These are phyloP conservation scores for Ormosia semicastrata DNA, from an alignment of 306 rosid genomes.

Conservation along the genomic window DNA sequence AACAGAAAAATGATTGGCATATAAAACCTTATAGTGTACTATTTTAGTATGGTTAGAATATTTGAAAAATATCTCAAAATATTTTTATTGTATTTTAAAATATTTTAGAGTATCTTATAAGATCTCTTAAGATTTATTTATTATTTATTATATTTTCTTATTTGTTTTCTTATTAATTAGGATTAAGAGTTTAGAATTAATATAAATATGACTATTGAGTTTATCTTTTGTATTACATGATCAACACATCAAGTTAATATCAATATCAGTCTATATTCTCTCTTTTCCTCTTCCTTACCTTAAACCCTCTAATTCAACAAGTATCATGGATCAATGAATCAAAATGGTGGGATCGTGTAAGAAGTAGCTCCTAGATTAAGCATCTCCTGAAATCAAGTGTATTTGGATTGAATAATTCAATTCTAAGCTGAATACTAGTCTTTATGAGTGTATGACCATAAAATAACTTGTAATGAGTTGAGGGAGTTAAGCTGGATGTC, in stretches of 20 bases:
- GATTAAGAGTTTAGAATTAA: too few species aligned
- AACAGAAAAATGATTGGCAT: not conserved
- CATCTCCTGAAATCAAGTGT: not conserved
- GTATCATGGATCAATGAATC: not conserved
- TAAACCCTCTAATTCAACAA: not conserved
- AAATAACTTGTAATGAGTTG: not conserved
- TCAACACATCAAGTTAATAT: too few species aligned
- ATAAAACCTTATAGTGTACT: not conserved
- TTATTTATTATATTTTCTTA: too few species aligned
- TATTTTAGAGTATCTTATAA: too few species aligned
- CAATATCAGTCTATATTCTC: too few species aligned
- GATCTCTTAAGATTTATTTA: too few species aligned
- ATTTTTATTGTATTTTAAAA: too few species aligned
- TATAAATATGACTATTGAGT: too few species aligned
- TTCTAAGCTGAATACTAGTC: not conserved
- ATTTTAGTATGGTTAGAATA: not conserved
- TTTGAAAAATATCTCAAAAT: too few species aligned
- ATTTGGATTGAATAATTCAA: not conserved
- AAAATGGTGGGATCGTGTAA: not conserved
- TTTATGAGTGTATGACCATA: not conserved
- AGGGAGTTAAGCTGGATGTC: not conserved
- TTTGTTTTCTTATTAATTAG: too few species aligned
- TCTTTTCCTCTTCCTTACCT: too few species aligned
- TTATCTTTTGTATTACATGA: too few species aligned
- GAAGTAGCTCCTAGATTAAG: not conserved